Conservation (phyloP, 768 basidiomycete species). For the Roridomyces roridus region DNA sequence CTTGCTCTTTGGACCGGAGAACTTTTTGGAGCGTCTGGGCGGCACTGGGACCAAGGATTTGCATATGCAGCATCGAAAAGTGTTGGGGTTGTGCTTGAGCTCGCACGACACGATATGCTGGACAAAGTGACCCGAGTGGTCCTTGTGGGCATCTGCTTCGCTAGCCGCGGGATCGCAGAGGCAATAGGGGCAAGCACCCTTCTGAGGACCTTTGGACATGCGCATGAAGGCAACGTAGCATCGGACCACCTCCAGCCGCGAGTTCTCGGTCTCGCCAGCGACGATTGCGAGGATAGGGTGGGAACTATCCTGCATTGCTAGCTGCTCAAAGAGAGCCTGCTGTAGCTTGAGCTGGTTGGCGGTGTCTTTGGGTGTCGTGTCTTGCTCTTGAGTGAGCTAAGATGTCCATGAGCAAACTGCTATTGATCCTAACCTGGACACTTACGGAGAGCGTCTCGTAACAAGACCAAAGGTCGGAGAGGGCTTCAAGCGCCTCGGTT, state of each 20-base stretch:
- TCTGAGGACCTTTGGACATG: too few species aligned
- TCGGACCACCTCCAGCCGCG: neutral
- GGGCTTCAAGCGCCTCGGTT: too few species aligned
- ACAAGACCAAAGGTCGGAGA: too few species aligned
- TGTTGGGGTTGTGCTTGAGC: constrained; percentile 1
- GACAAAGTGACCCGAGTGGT: neutral
- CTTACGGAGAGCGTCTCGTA: too few species aligned
- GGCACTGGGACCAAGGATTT: neutral
- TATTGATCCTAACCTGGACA: too few species aligned
- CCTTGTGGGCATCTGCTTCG: neutral
- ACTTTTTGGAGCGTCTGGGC: neutral
- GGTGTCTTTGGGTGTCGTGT: too few species aligned
- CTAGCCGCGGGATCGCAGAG: neutral
- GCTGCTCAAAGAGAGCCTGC: too few species aligned
- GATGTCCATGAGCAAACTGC: too few species aligned
- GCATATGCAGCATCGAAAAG: neutral
- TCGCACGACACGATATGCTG: neutral
- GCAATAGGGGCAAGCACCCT: neutral
- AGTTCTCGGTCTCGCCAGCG: neutral
- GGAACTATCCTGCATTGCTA: too few species aligned
- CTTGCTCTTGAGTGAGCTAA: too few species aligned
- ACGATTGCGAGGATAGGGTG: neutral
- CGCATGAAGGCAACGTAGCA: neutral
- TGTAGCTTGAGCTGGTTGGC: too few species aligned
- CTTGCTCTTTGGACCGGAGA: neutral